phyloP scores from a whole-genome alignment of 495 filamentous ascomycete species.

The Penicillium coffeae region DNA sequence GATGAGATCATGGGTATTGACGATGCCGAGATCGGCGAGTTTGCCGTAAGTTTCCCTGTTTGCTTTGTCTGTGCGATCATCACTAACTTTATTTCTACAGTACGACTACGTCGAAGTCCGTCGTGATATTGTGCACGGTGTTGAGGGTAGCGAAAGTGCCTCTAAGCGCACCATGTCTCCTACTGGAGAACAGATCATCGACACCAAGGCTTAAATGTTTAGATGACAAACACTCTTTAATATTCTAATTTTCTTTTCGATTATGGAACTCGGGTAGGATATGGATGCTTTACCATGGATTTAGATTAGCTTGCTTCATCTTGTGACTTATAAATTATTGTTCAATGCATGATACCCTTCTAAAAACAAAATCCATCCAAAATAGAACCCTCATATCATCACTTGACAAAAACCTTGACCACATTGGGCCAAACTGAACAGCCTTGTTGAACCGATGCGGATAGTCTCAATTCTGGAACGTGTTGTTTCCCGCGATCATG shows the following conservation, averaged over 20 bases:
- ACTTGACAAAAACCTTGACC: no score
- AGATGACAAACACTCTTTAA: constrained; percentile 3
- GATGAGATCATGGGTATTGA: constrained; percentile 91
- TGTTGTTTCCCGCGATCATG: no score
- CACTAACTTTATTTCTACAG: constrained; percentile 23
- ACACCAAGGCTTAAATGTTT: constrained; percentile 30
- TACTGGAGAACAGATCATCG: constrained; percentile 16
- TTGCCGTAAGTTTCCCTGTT: constrained; percentile 57
- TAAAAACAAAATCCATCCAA: no score
- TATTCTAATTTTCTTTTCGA: constrained; percentile 1
- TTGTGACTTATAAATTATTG: no score
- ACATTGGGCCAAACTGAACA: no score
- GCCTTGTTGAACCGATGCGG: no score
- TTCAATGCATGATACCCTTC: no score
- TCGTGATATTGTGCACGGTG: constrained; percentile 71
- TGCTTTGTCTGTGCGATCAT: neutral
- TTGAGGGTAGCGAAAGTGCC: constrained; percentile 35
- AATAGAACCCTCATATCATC: no score
- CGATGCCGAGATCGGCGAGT: constrained; percentile 94
- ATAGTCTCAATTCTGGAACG: no score
- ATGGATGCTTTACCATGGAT: neutral
- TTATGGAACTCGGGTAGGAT: neutral
- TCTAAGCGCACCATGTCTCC: constrained; percentile 37
- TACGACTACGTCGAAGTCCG: constrained; percentile 96
- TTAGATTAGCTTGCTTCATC: no score